Percentiles rank a stretch among this genome's conserved stretches.
Conservation (phyloP, 345 rosid genomes). For the Eucalyptus curtisii region DNA sequence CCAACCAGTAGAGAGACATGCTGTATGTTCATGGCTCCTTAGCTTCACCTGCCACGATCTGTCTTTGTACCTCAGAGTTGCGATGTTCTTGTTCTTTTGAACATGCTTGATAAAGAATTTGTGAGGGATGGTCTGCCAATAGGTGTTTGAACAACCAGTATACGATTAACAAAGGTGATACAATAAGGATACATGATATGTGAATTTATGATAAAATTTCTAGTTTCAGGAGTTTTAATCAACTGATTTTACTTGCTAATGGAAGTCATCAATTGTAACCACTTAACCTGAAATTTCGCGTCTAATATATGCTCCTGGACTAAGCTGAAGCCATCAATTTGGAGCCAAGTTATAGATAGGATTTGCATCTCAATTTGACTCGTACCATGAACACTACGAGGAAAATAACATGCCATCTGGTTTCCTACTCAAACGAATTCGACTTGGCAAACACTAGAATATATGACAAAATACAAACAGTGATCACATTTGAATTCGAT, state of each 20-base stretch:
- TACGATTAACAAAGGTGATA: not conserved
- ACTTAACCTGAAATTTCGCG: not conserved
- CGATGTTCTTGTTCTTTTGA: not conserved
- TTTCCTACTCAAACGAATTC: not conserved
- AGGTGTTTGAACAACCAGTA: not conserved
- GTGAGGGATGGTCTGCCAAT: not conserved
- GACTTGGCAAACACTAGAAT: not conserved
- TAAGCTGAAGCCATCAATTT: not conserved
- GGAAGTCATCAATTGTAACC: not conserved
- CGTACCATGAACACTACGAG: not conserved
- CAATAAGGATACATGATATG: not conserved
- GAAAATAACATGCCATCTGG: not conserved
- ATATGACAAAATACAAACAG: not conserved
- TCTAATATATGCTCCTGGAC: not conserved
- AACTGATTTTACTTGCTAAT: not conserved
- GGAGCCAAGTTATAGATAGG: not conserved
- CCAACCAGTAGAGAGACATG: not conserved
- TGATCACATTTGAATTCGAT: not conserved
- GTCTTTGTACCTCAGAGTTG: not conserved
- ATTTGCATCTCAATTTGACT: not conserved
- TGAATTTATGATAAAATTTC: not conserved
- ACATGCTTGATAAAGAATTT: not conserved
- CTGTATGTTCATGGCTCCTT: not conserved
- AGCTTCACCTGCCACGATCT: not conserved
- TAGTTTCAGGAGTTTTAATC: not conserved